These are phyloP conservation scores for Entoloma clypeatum DNA, from an alignment of 1,284 basidiomycete genomes.

Conservation along the genomic window DNA sequence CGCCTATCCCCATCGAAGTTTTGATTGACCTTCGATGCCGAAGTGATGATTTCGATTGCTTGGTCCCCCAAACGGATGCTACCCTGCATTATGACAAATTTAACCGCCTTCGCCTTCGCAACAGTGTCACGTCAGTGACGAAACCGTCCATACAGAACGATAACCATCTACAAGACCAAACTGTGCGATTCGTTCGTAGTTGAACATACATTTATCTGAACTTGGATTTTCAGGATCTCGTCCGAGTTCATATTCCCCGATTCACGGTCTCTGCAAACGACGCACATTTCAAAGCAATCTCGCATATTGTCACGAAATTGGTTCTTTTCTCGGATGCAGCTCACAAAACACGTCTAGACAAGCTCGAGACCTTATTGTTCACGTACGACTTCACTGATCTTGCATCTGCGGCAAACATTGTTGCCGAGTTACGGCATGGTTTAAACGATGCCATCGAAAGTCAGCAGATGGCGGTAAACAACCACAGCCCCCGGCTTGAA, in stretches of 20 bases:
- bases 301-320: slow-evolving; percentile 85
- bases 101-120: slow-evolving; percentile 84
- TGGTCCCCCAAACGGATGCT: slow-evolving; percentile 88
- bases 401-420: slow-evolving; percentile 60
- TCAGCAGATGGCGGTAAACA: slow-evolving; percentile 48
- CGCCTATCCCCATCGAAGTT: slow-evolving; percentile 83
- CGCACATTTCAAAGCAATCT: slow-evolving; percentile 84
- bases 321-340: slow-evolving; percentile 87
- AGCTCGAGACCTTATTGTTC: slow-evolving; percentile 82
- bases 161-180: slow-evolving; percentile 78
- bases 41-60: slow-evolving; percentile 79
- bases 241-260: slow-evolving; percentile 78
- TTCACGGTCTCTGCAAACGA: slow-evolving; percentile 89
- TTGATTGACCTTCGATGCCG: slow-evolving; percentile 83
- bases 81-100: slow-evolving; percentile 92
- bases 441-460: slow-evolving; percentile 68
- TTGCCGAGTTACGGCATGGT: slow-evolving; percentile 72
- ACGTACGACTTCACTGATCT: slow-evolving; percentile 90
- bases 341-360: slow-evolving; percentile 72
- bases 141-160: slow-evolving; percentile 32
- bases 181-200: slow-evolving; percentile 42
- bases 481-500: slow-evolving; percentile 31
- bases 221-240: slow-evolving; percentile 59
- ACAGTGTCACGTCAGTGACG: slow-evolving; percentile 52
- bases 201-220: slow-evolving; percentile 1